Evolutionary conservation across 805 yeast species (phyloP).

Genomic region (Yamadazyma ubonensis): DNA sequence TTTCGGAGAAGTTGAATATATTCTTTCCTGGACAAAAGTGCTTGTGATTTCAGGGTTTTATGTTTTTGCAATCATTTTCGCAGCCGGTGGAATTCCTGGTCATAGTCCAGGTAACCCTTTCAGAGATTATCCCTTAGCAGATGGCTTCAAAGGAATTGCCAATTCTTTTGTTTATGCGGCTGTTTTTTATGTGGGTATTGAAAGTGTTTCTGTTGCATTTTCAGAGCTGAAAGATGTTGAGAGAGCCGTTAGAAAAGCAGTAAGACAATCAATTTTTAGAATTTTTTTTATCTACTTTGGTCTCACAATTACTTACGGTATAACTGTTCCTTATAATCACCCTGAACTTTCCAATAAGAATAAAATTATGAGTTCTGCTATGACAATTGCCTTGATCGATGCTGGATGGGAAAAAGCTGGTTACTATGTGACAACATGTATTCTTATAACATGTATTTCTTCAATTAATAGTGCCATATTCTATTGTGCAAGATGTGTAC

Average conservation of each 20-base stretch:
- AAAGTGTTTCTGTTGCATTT: constrained; percentile 22
- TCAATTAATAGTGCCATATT: constrained; percentile 35
- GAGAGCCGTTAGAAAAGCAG: constrained; percentile 28
- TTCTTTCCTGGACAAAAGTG: constrained; percentile 25
- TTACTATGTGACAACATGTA: constrained; percentile 38
- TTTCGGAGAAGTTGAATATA: constrained; percentile 31
- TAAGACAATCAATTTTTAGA: constrained; percentile 30
- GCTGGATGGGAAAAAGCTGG: constrained; percentile 36
- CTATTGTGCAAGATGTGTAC: constrained; percentile 30
- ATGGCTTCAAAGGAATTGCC: constrained; percentile 30
- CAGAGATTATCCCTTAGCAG: constrained; percentile 27
- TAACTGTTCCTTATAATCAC: constrained; percentile 33
- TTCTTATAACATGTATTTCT: constrained; percentile 40
- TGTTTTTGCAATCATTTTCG: constrained; percentile 20
- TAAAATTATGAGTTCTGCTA: constrained; percentile 32
- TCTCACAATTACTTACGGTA: constrained; percentile 29
- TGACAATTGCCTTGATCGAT: constrained; percentile 36
- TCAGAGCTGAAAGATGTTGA: constrained; percentile 36
- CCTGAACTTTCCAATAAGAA: constrained; percentile 20
- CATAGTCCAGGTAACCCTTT: constrained; percentile 28
- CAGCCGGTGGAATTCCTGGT: constrained; percentile 25
- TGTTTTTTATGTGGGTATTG: constrained; percentile 34
- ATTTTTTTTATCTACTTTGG: constrained; percentile 29
- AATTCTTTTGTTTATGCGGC: constrained; percentile 49
- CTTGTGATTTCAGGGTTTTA: constrained; percentile 22